phyloP scores from a whole-genome alignment of 1,284 basidiomycete species.

The Stereum hirsutum region DNA sequence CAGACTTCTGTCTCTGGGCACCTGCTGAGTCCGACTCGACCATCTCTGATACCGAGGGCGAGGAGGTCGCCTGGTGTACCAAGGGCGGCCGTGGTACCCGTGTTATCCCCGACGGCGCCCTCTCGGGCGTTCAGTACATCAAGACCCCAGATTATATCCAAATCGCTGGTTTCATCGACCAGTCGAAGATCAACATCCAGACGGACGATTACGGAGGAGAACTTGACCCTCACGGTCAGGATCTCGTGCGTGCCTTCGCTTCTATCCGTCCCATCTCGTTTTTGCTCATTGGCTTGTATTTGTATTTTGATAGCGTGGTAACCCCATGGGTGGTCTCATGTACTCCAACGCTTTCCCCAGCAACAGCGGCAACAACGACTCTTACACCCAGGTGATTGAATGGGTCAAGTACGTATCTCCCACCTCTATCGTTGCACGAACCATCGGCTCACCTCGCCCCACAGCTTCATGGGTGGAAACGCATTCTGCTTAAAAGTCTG shows the following conservation, averaged over 20 bases:
- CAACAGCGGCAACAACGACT: too few relatives aligned
- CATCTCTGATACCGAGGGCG: conserved; percentile 59
- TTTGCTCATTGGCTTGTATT: neutral
- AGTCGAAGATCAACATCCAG: conserved; percentile 60
- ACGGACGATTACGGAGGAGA: conserved; percentile 52
- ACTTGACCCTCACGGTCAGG: conserved; percentile 52
- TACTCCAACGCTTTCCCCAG: conserved; percentile 60
- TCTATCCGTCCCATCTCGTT: neutral
- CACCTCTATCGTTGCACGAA: neutral
- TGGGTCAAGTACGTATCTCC: conserved; percentile 47
- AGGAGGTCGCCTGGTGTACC: conserved; percentile 64
- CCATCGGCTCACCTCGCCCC: conserved; percentile 5
- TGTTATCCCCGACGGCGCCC: conserved; percentile 67
- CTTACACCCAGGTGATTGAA: too few relatives aligned
- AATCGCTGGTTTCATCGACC: conserved; percentile 43
- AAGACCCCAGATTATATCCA: conserved; percentile 65
- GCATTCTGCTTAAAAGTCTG: conserved; percentile 74
- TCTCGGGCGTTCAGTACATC: conserved; percentile 65
- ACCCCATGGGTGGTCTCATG: conserved; percentile 61
- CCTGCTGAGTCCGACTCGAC: conserved; percentile 34
- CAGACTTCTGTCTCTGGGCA: conserved; percentile 59
- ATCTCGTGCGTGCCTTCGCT: conserved; percentile 36
- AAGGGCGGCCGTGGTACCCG: conserved; percentile 60
- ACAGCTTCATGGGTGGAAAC: conserved; percentile 49
- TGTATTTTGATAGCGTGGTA: too few relatives aligned